phyloP scores from a whole-genome alignment of 495 filamentous ascomycete genomes.

The Penicillium soppii region DNA sequence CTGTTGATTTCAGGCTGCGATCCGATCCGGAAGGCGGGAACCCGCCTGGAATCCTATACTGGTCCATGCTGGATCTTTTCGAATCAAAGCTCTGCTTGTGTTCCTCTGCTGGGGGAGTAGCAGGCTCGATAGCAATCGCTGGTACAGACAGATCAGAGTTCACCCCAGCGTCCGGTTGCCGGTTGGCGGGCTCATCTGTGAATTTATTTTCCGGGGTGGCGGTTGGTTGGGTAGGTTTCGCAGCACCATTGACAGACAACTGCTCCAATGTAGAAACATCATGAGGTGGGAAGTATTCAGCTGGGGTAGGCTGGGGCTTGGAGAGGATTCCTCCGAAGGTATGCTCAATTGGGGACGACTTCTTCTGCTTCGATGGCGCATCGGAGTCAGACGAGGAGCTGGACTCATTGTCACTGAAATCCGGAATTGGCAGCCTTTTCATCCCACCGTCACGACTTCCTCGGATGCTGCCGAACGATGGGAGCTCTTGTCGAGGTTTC shows the following conservation, averaged over 20 bases:
- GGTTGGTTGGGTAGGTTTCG: neutral
- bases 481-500: conserved; percentile 72
- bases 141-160: conserved; percentile 32
- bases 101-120: conserved; percentile 17
- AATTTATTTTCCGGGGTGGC: neutral
- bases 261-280: conserved; percentile 15
- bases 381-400: conserved; percentile 33
- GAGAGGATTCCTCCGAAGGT: conserved; percentile 59
- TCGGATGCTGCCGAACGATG: conserved; percentile 82
- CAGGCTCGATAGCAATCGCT: conserved; percentile 40
- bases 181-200: neutral
- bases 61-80: conserved; percentile 33
- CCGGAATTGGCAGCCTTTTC: conserved; percentile 14
- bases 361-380: conserved; percentile 10
- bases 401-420: conserved; percentile 40
- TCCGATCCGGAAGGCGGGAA: conserved; percentile 34
- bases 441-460: conserved; percentile 33
- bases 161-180: neutral
- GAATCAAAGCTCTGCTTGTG: conserved; percentile 39
- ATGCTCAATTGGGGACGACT: conserved; percentile 62
- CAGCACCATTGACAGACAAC: conserved; percentile 9
- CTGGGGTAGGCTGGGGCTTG: conserved; percentile 11
- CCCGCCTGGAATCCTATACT: conserved; percentile 36
- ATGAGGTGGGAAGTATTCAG: neutral
- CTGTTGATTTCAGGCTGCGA: conserved; percentile 10